Evolutionary conservation across 176 grass and related monocot species (phyloP).

Genomic region (Raddia distichophylla): DNA sequence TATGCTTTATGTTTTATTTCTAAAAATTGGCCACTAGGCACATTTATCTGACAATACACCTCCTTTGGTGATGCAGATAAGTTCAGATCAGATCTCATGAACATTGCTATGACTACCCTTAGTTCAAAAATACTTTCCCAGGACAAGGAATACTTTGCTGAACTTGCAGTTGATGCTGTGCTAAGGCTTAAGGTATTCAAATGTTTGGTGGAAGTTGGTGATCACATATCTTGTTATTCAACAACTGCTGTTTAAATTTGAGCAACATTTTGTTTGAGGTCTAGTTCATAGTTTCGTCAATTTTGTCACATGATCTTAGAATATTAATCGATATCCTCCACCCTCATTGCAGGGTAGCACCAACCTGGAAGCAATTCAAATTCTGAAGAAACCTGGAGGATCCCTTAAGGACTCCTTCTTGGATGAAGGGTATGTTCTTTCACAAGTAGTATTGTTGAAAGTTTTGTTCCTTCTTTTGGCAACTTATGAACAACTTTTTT

Average conservation of each 20-base stretch:
- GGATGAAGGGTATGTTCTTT: constrained; percentile 82
- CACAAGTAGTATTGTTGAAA: background rate
- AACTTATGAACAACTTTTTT: background rate
- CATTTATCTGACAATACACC: background rate
- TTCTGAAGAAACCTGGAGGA: constrained; percentile 98
- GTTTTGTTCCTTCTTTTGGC: background rate
- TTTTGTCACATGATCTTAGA: background rate
- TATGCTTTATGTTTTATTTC: constrained; percentile 2
- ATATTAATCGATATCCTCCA: background rate
- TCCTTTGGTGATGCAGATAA: constrained; percentile 64
- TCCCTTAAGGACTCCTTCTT: constrained; percentile 99
- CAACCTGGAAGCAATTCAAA: constrained; percentile 93
- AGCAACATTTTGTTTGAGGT: background rate
- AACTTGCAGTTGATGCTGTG: constrained; percentile 94
- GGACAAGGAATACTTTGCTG: constrained; percentile 98
- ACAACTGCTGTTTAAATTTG: background rate
- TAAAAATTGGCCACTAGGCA: background rate
- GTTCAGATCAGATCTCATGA: constrained; percentile 88
- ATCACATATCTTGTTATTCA: background rate
- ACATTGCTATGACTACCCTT: constrained; percentile 96
- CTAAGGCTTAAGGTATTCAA: constrained; percentile 89
- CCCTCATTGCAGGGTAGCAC: constrained; percentile 83
- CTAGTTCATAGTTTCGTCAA: background rate
- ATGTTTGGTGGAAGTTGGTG: background rate
- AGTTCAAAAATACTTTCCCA: constrained; percentile 98